These are phyloP conservation scores for Aspergillus puulaauensis DNA, from an alignment of 2,329 filamentous ascomycete genomes.

Conservation along the genomic window DNA sequence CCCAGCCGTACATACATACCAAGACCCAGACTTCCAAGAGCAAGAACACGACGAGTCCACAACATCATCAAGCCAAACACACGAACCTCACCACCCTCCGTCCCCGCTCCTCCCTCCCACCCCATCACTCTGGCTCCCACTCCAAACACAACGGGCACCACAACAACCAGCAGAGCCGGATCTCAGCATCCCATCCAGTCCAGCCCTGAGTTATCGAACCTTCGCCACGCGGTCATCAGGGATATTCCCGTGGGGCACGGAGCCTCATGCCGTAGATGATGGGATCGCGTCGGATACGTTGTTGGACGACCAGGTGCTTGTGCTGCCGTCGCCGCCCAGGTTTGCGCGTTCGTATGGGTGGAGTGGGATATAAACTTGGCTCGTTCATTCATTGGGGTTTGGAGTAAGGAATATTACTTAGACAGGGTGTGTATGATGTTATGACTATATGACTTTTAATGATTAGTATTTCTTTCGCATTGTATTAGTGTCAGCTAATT, in stretches of 20 bases:
- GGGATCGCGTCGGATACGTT: neutral
- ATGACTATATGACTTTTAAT: neutral
- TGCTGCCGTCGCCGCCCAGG: slow-evolving; percentile 8
- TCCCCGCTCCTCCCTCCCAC: slow-evolving; percentile 6
- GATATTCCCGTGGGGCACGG: slow-evolving; percentile 1
- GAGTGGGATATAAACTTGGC: neutral
- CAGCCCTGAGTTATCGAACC: neutral
- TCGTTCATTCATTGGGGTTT: too few relatives aligned
- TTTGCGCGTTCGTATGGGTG: neutral
- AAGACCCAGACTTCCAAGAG: neutral
- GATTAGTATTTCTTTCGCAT: too few relatives aligned
- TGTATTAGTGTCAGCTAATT: too few relatives aligned
- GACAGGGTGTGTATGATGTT: neutral
- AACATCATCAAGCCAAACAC: neutral
- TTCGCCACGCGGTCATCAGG: slow-evolving; percentile 6
- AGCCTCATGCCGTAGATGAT: neutral
- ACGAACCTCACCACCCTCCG: neutral
- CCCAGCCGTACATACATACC: neutral
- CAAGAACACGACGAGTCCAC: neutral
- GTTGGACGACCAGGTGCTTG: slow-evolving; percentile 7
- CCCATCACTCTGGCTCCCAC: neutral
- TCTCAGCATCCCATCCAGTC: neutral
- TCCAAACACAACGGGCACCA: neutral
- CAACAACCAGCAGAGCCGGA: neutral
- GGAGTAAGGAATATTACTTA: neutral